A percentile compares a stretch with the other conserved stretches of the same genome.
phyloP scores from a whole-genome alignment of 495 filamentous ascomycete genomes.

The Tuber magnatum region DNA sequence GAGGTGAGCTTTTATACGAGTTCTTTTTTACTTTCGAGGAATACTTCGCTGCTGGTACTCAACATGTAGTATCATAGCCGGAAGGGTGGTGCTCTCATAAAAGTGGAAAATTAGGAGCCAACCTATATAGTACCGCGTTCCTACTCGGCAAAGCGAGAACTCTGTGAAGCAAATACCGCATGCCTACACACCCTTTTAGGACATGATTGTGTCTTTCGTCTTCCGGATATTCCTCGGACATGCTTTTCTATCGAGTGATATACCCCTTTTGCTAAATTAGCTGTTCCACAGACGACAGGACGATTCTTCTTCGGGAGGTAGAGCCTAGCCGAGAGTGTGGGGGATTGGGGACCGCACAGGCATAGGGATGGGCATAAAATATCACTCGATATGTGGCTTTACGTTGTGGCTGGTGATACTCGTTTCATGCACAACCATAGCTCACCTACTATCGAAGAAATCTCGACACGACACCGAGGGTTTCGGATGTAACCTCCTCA shows the following conservation, averaged over 20 bases:
- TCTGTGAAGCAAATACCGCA: background rate
- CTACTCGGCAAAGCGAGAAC: background rate
- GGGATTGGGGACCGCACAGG: too few relatives aligned
- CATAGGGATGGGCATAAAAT: background rate
- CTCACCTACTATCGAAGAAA: background rate
- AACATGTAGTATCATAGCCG: background rate
- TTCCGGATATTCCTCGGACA: too few relatives aligned
- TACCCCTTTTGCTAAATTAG: background rate
- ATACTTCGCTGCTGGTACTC: background rate
- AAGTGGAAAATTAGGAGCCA: background rate
- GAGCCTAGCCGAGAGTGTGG: background rate
- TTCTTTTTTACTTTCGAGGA: background rate
- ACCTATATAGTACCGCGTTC: background rate
- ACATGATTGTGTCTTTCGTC: background rate
- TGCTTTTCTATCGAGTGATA: background rate
- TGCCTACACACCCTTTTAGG: background rate
- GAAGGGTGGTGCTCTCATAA: background rate
- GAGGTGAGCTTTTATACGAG: background rate
- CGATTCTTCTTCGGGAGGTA: background rate
- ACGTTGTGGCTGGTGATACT: background rate
- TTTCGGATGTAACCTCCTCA: background rate
- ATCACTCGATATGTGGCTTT: background rate
- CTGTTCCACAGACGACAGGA: too few relatives aligned
- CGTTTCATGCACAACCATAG: background rate
- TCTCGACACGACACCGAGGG: background rate